Conservation (phyloP, 225 moss, liverwort and hornwort genomes). For the Bryum argenteum region DNA sequence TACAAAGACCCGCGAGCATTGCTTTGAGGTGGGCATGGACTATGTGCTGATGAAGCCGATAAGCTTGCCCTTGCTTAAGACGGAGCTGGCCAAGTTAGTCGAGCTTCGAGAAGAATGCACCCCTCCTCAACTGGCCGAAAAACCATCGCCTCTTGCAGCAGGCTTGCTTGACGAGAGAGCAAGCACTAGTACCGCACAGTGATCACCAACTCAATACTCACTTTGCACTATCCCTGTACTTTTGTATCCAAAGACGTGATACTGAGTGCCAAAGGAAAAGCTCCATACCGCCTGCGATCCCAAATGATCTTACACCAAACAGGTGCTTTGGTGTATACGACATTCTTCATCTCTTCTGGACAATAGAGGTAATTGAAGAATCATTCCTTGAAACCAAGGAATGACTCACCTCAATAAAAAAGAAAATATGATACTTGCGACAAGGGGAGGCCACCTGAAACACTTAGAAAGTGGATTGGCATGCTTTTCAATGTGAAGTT, state of each 20-base stretch:
- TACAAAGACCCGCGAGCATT: constrained; percentile 71
- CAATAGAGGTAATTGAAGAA: no score
- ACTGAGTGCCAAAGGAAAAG: no score
- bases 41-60: constrained; percentile 84
- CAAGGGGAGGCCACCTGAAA: no score
- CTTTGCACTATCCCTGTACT: background rate
- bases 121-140: constrained; percentile 25
- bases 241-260: background rate
- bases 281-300: background rate
- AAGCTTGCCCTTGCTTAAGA: constrained; percentile 55
- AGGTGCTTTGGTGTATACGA: no score
- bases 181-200: constrained; percentile 22
- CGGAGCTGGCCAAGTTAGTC: constrained; percentile 57
- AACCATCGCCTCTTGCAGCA: background rate
- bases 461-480: no score
- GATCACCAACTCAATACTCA: background rate
- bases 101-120: constrained; percentile 34
- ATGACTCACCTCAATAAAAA: no score
- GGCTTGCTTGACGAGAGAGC: constrained; percentile 15
- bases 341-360: no score
- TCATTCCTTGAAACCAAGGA: no score
- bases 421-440: no score
- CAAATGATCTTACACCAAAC: background rate
- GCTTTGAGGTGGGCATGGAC: constrained; percentile 87
- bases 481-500: no score